Base-by-base conservation (phyloP, 2,329 filamentous ascomycete species). In the Ceratocystis albifundus region DNA sequence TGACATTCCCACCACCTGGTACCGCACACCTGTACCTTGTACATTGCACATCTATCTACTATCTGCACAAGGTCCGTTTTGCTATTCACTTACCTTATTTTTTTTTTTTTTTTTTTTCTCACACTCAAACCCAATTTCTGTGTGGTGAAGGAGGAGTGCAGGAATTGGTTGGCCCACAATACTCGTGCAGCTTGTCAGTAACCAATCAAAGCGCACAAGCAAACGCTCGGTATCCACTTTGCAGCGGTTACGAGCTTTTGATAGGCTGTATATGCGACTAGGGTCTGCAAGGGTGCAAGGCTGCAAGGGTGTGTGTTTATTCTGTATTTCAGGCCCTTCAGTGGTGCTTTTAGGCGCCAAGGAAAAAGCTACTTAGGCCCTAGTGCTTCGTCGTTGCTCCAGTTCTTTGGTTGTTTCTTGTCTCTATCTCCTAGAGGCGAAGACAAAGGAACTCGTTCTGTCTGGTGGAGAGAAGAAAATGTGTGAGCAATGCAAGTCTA, bases 161-260 rank as follows among this genome's bases (percentile, higher is more conserved):
- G 32, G 32, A 36, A 36, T 36, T 36, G 3, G 32, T 8, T 0
- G 32, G 32, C 32, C 32, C 32, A 36, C 32, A 36, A 4, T 55
- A 28, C 22, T 15, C 53, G 6, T 59, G 25, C 22, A 20, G 53
- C 25, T 32, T 50, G 6, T 30, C 28, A 17, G 25, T 32, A 59
- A 28, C 53, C 53, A 59, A 59, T 59, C 17, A 22, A 32, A 36
- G 32, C 7, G 12, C 53, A 30, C 53, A 59, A 8, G 53, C 53
- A 59, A 59, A 59, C 53, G 53, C 53, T 59, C 4, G 15, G 28
- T 32, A 32, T 59, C 53, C 53, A 59, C 53, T 59, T 59, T 59
- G n/a, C 28, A 7, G 15, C 53, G n/a, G 28, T 17, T n/a, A 17
- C 32, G 15, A 22, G 28, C 12, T 59, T 17, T 17, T 59, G 53